Evolutionary conservation across 306 rosid genomes (phyloP).

Genomic region (Macrotyloma uniflorum): DNA sequence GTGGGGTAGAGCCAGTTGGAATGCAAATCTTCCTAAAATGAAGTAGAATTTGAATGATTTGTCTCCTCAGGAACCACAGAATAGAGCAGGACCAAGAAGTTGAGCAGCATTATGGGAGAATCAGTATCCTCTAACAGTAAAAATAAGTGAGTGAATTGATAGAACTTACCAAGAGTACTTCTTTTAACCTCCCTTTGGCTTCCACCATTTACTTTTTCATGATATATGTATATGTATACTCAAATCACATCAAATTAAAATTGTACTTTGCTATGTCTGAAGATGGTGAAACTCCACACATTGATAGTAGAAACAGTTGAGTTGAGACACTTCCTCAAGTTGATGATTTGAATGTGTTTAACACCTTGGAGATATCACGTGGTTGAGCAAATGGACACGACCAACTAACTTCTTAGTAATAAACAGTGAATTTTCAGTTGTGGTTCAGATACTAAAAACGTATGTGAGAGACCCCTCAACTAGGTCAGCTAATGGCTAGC

Average conservation of each 20-base stretch:
- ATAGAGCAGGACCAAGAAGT: conserved; percentile 49
- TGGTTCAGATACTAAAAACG: conserved; percentile 30
- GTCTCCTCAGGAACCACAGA: conserved; percentile 63
- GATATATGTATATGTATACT: neutral
- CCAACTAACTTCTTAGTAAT: neutral
- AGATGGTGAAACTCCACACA: conserved; percentile 23
- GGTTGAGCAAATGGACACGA: conserved; percentile 30
- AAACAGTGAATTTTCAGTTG: conserved; percentile 26
- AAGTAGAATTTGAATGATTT: conserved; percentile 63
- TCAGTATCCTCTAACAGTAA: conserved; percentile 49
- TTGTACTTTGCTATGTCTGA: conserved; percentile 8
- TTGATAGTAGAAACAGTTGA: neutral
- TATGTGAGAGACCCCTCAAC: neutral
- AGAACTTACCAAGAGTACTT: neutral
- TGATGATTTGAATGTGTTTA: neutral
- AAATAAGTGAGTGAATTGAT: conserved; percentile 28
- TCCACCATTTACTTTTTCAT: conserved; percentile 17
- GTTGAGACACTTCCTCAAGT: neutral
- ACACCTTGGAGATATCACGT: neutral
- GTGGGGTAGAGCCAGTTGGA: conserved; percentile 63
- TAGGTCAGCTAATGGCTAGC: conserved; percentile 13
- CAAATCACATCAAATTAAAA: conserved; percentile 9
- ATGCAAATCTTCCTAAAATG: conserved; percentile 42
- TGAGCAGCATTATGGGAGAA: conserved; percentile 49
- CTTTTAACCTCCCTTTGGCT: neutral